Evolutionary conservation across 2,329 filamentous ascomycete genomes (phyloP), one percentile per base, ranked within the genome.

Genomic region (Epicoccum sorghinum): DNA sequence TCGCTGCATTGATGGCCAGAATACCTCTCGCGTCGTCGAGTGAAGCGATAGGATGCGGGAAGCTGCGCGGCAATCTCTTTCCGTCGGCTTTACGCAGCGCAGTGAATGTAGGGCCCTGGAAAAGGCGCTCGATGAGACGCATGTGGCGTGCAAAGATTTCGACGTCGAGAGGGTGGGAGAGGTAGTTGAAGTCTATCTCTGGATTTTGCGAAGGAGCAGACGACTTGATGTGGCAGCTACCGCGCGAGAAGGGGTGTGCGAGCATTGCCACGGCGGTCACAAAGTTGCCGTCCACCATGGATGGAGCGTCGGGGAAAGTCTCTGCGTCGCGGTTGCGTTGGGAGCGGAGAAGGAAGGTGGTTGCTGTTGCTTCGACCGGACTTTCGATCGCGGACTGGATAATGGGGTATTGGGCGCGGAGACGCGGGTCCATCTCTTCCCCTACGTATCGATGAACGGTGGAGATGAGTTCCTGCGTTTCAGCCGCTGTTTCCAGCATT

Each of bases 131-230:
- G 3, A 77, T 66, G 39, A 73, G 74, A 13, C 67, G 67, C 4
- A 72, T 53, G 32, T 74, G 70, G 4, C 72, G 67, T 0, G 76
- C 73, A 0, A 77, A 61, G 7, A 80, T 56, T 36, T 79, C 72
- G 4, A 75, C 50, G 49, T 81, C 79, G 3, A 78, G 62, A 0
- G 79, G 76, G 49, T 81, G 75, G 7, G 74, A 70, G 14, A 81
- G 67, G 33, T 78, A 79, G 9, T 70, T 70, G 1, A 74, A 71
- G 51, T 79, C 74, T 43, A 81, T 77, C 1, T 57, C 35, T 0
- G 77, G 77, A 7, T 18, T 18, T 18, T 69, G 55, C 1, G 54
- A 12, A 4, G 32, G 4, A 33, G 32, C 64, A 0, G 59, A 58
- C 0, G 70, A 63, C 35, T 75, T 52, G 22, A 80, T 73, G 46